Percentiles rank a stretch among this genome's conserved stretches.
Evolutionary conservation across 1,284 basidiomycete species (phyloP).

Genomic region (Megacollybia platyphylla): DNA sequence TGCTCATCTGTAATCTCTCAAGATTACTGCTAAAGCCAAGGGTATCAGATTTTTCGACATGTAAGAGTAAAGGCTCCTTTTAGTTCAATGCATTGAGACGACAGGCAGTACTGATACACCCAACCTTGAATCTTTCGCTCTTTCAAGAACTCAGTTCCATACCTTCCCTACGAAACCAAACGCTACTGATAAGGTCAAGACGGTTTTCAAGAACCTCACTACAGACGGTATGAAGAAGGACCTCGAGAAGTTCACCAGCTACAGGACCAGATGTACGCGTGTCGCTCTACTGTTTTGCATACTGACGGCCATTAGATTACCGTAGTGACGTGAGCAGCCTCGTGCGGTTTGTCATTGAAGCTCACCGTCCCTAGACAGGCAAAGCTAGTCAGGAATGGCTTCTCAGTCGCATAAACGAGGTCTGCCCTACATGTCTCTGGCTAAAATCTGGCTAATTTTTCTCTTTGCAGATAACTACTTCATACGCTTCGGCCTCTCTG

Average conservation of each 20-base stretch:
- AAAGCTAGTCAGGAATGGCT: slow-evolving; percentile 78
- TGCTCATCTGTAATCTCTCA: slow-evolving; percentile 5
- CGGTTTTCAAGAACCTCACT: slow-evolving; percentile 54
- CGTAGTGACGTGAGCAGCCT: slow-evolving; percentile 52
- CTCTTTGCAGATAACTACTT: slow-evolving; percentile 44
- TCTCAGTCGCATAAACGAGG: slow-evolving; percentile 57
- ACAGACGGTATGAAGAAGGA: slow-evolving; percentile 58
- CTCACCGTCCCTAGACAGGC: slow-evolving; percentile 45
- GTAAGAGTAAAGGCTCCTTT: slow-evolving; percentile 34
- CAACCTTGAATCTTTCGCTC: slow-evolving; percentile 8
- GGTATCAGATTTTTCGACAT: slow-evolving; percentile 80
- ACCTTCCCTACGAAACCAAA: slow-evolving; percentile 41
- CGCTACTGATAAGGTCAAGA: slow-evolving; percentile 40
- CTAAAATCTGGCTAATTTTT: neutral
- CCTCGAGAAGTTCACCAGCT: slow-evolving; percentile 63
- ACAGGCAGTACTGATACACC: slow-evolving; percentile 5
- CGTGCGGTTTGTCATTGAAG: slow-evolving; percentile 4
- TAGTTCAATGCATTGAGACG: slow-evolving; percentile 10
- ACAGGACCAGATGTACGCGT: slow-evolving; percentile 54
- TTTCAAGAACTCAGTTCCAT: slow-evolving; percentile 18
- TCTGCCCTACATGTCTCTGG: slow-evolving; percentile 15
- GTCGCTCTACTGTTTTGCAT: slow-evolving; percentile 12
- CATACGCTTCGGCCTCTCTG: slow-evolving; percentile 45
- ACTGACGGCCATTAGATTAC: slow-evolving; percentile 45
- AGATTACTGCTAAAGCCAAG: slow-evolving; percentile 70